These are phyloP conservation scores for Apophysomyces ossiformis DNA, from an alignment of 371 early-diverging fungal genomes.

Conservation along the genomic window DNA sequence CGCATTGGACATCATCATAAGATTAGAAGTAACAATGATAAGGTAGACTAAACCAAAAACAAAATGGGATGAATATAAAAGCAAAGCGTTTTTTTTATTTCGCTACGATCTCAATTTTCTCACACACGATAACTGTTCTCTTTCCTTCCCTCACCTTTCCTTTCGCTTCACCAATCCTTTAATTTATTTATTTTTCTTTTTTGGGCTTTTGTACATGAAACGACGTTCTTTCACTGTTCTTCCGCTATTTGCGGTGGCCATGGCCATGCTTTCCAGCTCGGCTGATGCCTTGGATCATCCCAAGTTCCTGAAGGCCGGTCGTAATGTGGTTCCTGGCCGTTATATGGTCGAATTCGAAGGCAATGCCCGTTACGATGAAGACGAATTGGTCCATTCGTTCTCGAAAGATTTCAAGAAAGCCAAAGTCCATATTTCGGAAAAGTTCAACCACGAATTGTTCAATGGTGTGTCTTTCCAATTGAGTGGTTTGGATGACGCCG, in stretches of 20 bases:
- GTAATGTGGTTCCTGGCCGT: conserved; percentile 32
- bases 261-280: conserved; percentile 26
- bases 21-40: background rate
- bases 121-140: too few relatives aligned
- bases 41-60: too few relatives aligned
- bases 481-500: conserved; percentile 15
- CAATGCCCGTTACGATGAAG: conserved; percentile 8
- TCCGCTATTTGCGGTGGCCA: conserved; percentile 30
- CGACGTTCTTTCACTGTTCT: conserved; percentile 16
- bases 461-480: conserved; percentile 39
- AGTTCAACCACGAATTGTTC: conserved; percentile 39
- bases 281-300: conserved; percentile 27
- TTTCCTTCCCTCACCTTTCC: conserved; percentile 1
- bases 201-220: conserved; percentile 21
- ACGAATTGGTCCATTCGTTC: conserved; percentile 25
- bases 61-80: too few relatives aligned
- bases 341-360: conserved; percentile 40
- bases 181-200: background rate
- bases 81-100: too few relatives aligned
- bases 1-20: too few relatives aligned
- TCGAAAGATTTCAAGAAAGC: conserved; percentile 27
- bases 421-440: conserved; percentile 28
- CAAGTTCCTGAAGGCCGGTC: conserved; percentile 23
- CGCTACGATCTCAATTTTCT: too few relatives aligned
- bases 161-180: background rate